Percentiles rank a stretch among this genome's conserved stretches.
Evolutionary conservation across 495 filamentous ascomycete species (phyloP).

Genomic region (Thozetella sp.): DNA sequence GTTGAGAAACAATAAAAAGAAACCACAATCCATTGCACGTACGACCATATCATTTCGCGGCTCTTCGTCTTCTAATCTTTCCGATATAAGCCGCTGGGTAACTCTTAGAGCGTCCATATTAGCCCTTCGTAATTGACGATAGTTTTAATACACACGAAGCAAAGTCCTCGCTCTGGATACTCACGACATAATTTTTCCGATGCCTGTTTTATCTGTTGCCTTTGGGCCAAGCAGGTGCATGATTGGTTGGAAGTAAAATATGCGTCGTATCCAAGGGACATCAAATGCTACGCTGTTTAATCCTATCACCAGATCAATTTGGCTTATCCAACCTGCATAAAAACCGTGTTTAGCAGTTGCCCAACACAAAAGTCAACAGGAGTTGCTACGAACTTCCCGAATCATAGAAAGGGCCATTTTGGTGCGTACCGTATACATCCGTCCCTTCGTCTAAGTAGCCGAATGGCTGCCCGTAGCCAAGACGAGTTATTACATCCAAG

Average conservation of each 20-base stretch:
- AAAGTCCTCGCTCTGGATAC: slow-evolving; percentile 15
- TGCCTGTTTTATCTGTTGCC: slow-evolving; percentile 47
- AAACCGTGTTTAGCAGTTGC: too few relatives aligned
- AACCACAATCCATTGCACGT: slow-evolving; percentile 18
- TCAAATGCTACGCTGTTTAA: slow-evolving; percentile 21
- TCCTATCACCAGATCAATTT: slow-evolving; percentile 26
- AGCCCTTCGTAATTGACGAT: not conserved
- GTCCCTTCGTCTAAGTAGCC: slow-evolving; percentile 41
- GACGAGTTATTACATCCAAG: slow-evolving; percentile 47
- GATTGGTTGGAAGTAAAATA: slow-evolving; percentile 42
- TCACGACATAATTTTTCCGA: slow-evolving; percentile 37
- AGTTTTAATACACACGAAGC: not conserved
- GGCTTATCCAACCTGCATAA: too few relatives aligned
- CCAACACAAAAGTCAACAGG: too few relatives aligned
- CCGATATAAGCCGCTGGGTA: slow-evolving; percentile 26
- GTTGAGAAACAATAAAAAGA: slow-evolving; percentile 22
- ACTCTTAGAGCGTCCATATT: slow-evolving; percentile 13
- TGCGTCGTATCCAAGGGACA: slow-evolving; percentile 25
- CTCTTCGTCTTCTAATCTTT: slow-evolving; percentile 30
- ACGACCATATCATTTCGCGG: slow-evolving; percentile 37
- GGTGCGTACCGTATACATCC: slow-evolving; percentile 52
- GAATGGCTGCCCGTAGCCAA: slow-evolving; percentile 55
- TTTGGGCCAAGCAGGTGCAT: slow-evolving; percentile 55
- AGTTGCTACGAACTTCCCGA: too few relatives aligned
- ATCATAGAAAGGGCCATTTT: too few relatives aligned